phyloP scores from a whole-genome alignment of 2,329 filamentous ascomycete species.

The Penicillium vulpinum region DNA sequence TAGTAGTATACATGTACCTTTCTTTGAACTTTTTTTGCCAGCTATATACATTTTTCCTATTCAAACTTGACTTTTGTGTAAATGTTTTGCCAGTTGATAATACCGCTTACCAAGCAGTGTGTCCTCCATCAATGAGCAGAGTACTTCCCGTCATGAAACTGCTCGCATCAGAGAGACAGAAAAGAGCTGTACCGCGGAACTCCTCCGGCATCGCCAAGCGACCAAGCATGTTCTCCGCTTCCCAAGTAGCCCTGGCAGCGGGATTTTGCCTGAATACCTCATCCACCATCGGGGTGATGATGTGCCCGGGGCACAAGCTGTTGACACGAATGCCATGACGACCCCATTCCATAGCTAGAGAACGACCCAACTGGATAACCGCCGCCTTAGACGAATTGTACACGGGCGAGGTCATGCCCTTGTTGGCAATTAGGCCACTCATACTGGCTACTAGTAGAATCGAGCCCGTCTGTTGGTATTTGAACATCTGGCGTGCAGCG shows the following conservation, averaged over 20 bases:
- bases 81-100: neutral
- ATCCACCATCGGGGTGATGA: slow-evolving; percentile 73
- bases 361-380: slow-evolving; percentile 53
- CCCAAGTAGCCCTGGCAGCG: slow-evolving; percentile 52
- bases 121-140: slow-evolving; percentile 70
- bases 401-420: slow-evolving; percentile 44
- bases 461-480: slow-evolving; percentile 50
- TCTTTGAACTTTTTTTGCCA: neutral
- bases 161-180: slow-evolving; percentile 66
- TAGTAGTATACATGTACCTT: no score
- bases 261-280: slow-evolving; percentile 74
- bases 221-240: slow-evolving; percentile 53
- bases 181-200: slow-evolving; percentile 66
- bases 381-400: slow-evolving; percentile 59
- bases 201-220: slow-evolving; percentile 58
- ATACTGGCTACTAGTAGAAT: slow-evolving; percentile 55
- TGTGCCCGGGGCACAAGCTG: slow-evolving; percentile 55
- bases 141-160: slow-evolving; percentile 71
- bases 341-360: slow-evolving; percentile 56
- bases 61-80: neutral
- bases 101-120: slow-evolving; percentile 49
- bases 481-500: slow-evolving; percentile 51
- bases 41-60: neutral
- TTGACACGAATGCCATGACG: slow-evolving; percentile 56
- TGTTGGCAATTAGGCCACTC: slow-evolving; percentile 53